A percentile compares a stretch with the other conserved stretches of the same genome.
Evolutionary conservation across 2,329 filamentous ascomycete genomes (phyloP).

Genomic region (Camptophora hylomeconis): DNA sequence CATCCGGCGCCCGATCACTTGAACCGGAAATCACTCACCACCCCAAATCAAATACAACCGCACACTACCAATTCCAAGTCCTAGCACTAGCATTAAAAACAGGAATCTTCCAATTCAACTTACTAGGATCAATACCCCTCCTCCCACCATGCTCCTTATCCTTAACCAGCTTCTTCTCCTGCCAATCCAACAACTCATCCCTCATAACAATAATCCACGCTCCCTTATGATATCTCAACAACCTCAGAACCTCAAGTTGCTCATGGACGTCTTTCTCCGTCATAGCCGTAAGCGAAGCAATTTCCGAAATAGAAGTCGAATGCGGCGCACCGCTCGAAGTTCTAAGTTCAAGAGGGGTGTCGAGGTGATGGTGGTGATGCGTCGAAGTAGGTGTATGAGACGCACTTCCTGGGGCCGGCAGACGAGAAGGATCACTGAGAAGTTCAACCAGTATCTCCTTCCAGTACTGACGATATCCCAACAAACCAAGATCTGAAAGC

Average conservation of each 20-base stretch:
- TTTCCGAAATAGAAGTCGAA: conserved; percentile 65
- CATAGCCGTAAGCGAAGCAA: conserved; percentile 74
- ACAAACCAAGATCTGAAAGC: conserved; percentile 77
- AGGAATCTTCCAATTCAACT: conserved; percentile 89
- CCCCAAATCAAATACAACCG: too few species aligned
- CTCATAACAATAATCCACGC: conserved; percentile 94
- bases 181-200: conserved; percentile 59
- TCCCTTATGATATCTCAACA: conserved; percentile 92
- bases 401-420: conserved; percentile 14
- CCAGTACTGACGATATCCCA: conserved; percentile 97
- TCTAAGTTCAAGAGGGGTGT: too few species aligned
- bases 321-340: conserved; percentile 18
- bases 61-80: conserved; percentile 79
- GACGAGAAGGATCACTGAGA: conserved; percentile 58
- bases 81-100: conserved; percentile 80
- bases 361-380: conserved; percentile 13
- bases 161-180: conserved; percentile 62
- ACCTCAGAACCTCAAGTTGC: conserved; percentile 82
- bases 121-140: conserved; percentile 58
- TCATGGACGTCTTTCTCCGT: conserved; percentile 95
- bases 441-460: conserved; percentile 85
- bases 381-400: conserved; percentile 14
- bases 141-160: conserved; percentile 61
- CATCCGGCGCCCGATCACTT: too few species aligned
- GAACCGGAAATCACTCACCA: too few species aligned